phyloP scores from a whole-genome alignment of 176 grass and related monocot genomes.

The Aechmea fasciata region DNA sequence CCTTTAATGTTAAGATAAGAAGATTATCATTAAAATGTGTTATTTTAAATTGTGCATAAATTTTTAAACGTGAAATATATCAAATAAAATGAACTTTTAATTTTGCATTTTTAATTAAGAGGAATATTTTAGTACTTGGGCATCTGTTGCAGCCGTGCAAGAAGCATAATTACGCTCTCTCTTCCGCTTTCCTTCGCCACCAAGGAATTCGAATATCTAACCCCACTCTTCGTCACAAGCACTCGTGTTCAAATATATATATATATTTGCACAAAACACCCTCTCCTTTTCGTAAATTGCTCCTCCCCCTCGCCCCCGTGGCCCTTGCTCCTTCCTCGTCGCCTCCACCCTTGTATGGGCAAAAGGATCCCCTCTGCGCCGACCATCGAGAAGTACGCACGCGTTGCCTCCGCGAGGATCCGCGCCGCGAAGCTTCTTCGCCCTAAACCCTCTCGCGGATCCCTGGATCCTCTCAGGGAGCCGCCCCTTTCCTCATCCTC shows the following conservation, averaged over 20 bases:
- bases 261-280: background rate
- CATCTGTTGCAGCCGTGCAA: no score
- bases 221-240: background rate
- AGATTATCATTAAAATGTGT: no score
- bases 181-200: no score
- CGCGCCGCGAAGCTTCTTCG: conserved; percentile 1
- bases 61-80: no score
- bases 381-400: conserved; percentile 15
- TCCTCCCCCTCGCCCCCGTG: background rate
- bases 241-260: background rate
- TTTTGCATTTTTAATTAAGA: no score
- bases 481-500: background rate
- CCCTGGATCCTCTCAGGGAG: conserved; percentile 48
- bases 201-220: no score
- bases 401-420: conserved; percentile 25
- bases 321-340: background rate
- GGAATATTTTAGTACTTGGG: no score
- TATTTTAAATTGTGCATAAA: no score
- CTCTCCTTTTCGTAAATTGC: background rate
- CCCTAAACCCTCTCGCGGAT: background rate
- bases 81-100: no score
- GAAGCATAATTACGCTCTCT: no score
- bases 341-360: conserved; percentile 18
- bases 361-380: conserved; percentile 21
- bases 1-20: no score